Conservation (phyloP, 352 stramenopile genomes). For the Phytophthora lateralis region DNA sequence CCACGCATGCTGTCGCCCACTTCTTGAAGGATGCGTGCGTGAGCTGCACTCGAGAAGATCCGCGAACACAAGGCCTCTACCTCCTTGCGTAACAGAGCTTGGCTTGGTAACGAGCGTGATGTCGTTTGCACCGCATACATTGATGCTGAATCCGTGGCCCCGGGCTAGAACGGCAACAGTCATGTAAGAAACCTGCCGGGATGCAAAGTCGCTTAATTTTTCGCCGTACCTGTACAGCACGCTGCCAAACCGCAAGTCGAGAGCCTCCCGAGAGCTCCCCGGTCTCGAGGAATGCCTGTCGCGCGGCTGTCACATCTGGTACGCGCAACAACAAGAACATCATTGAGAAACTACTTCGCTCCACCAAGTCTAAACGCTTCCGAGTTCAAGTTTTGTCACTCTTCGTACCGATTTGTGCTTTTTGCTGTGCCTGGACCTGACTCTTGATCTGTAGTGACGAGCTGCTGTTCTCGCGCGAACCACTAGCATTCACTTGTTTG, state of each 20-base stretch:
- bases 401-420: slow-evolving; percentile 34
- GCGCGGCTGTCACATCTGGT: slow-evolving; percentile 39
- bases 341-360: slow-evolving; percentile 1
- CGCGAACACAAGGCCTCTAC: slow-evolving; percentile 63
- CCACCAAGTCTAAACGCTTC: background rate
- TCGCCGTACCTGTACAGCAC: slow-evolving; percentile 46
- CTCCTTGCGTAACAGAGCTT: slow-evolving; percentile 66
- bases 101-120: slow-evolving; percentile 55
- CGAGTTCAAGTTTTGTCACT: background rate
- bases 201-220: background rate
- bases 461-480: slow-evolving; percentile 62
- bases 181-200: background rate
- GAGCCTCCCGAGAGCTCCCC: slow-evolving; percentile 43
- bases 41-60: slow-evolving; percentile 66
- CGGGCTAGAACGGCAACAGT: slow-evolving; percentile 11
- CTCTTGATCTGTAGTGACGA: slow-evolving; percentile 74
- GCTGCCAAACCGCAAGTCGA: slow-evolving; percentile 63
- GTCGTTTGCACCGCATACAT: slow-evolving; percentile 80
- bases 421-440: slow-evolving; percentile 41
- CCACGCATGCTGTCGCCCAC: slow-evolving; percentile 51
- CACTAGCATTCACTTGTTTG: slow-evolving; percentile 37
- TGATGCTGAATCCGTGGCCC: slow-evolving; percentile 50
- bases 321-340: slow-evolving; percentile 11
- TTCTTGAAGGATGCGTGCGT: slow-evolving; percentile 43
- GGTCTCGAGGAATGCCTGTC: slow-evolving; percentile 43